phyloP scores from a whole-genome alignment of 305 asterid species.

The Solanum hybrid region DNA sequence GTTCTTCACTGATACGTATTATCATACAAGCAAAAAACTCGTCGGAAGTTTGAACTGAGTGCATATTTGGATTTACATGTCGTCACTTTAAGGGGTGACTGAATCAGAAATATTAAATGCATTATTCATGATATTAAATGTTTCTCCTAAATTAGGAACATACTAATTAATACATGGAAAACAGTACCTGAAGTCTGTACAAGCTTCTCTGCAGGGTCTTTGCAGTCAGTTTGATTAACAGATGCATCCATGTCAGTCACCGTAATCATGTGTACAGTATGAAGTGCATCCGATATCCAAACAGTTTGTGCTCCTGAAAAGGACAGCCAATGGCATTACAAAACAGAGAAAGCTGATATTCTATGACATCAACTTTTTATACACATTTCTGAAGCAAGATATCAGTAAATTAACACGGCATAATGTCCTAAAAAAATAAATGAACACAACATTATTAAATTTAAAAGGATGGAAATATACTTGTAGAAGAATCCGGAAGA shows the following conservation, averaged over 20 bases:
- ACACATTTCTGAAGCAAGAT: neutral
- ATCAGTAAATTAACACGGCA: neutral
- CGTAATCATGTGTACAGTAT: constrained; percentile 51
- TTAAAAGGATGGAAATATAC: constrained; percentile 10
- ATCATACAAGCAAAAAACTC: neutral
- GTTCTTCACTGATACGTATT: neutral
- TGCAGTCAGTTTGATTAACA: constrained; percentile 27
- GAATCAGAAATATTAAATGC: neutral
- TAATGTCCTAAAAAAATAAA: neutral
- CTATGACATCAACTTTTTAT: neutral
- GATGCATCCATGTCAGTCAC: constrained; percentile 42
- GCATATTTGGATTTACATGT: neutral
- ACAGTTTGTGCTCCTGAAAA: constrained; percentile 52
- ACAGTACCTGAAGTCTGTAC: constrained; percentile 47
- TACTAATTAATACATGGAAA: neutral
- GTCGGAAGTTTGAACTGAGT: neutral
- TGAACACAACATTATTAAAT: neutral
- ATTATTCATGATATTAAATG: neutral
- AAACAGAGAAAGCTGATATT: neutral
- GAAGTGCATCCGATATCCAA: constrained; percentile 80
- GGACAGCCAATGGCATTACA: constrained; percentile 1
- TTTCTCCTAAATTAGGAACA: neutral
- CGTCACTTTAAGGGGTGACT: neutral
- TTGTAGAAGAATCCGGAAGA: constrained; percentile 46
- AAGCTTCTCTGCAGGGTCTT: constrained; percentile 27